These are phyloP conservation scores for Paecilomyces dactylethromorphus DNA, from an alignment of 2,329 filamentous ascomycete species.

Conservation along the genomic window DNA sequence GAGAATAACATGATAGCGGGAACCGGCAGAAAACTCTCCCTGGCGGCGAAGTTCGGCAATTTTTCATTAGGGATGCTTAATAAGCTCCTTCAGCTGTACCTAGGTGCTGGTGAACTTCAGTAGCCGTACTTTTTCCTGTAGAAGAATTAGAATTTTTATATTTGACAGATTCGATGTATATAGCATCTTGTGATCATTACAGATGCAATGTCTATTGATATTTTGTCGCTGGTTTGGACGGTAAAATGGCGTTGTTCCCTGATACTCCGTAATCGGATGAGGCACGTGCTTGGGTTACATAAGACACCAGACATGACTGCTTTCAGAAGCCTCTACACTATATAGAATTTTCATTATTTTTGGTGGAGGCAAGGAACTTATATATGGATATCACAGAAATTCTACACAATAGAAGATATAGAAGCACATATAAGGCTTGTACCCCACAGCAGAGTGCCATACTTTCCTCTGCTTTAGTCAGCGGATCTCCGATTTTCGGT, in stretches of 20 bases:
- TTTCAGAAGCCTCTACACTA: not conserved
- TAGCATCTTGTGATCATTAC: no score
- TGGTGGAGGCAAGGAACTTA: no score
- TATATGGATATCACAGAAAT: no score
- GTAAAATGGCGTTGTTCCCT: not conserved
- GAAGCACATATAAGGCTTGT: no score
- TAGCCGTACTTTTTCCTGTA: not conserved
- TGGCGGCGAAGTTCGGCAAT: constrained; percentile 23
- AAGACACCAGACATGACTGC: not conserved
- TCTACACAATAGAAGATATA: no score
- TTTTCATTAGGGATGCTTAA: constrained; percentile 4
- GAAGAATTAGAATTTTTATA: not conserved
- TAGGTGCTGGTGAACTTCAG: not conserved
- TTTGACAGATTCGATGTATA: not conserved
- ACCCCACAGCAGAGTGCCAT: not conserved
- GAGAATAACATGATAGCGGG: constrained; percentile 20
- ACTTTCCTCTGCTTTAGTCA: not conserved
- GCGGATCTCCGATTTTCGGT: not conserved
- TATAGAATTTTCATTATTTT: not conserved
- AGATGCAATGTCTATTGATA: not conserved
- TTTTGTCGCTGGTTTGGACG: not conserved
- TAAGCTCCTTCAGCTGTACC: constrained; percentile 10
- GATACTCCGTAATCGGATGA: not conserved
- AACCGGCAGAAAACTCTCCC: constrained; percentile 29
- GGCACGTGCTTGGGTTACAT: not conserved